A percentile compares a stretch with the other conserved stretches of the same genome.
These are phyloP conservation scores for Coemansia sp. DNA, from an alignment of 192 early-diverging fungal species.

Conservation along the genomic window DNA sequence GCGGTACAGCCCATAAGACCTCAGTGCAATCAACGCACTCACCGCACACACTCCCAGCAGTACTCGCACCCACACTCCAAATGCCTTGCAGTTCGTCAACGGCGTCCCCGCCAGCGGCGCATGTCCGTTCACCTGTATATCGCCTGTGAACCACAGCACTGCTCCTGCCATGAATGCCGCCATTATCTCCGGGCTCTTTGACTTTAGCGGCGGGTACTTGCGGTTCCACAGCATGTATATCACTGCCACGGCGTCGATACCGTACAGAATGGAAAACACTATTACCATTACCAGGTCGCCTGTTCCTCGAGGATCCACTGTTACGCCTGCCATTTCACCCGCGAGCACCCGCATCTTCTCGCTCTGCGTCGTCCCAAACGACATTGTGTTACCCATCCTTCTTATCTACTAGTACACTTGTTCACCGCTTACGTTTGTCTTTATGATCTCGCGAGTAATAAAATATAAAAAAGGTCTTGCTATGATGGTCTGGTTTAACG, in stretches of 20 bases:
- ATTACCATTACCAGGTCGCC: slow-evolving; percentile 17
- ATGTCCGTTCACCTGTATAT: slow-evolving; percentile 32
- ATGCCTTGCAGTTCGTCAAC: slow-evolving; percentile 26
- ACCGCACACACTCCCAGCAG: slow-evolving; percentile 33
- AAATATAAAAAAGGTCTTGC: too few relatives aligned
- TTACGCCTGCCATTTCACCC: not conserved
- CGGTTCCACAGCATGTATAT: slow-evolving; percentile 26
- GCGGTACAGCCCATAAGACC: slow-evolving; percentile 32
- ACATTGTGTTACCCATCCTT: slow-evolving; percentile 34
- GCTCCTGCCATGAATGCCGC: slow-evolving; percentile 10
- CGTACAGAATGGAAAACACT: slow-evolving; percentile 13
- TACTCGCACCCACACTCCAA: slow-evolving; percentile 36
- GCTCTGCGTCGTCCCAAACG: slow-evolving; percentile 21
- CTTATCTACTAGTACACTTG: too few relatives aligned
- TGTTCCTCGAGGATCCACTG: slow-evolving; percentile 18
- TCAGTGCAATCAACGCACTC: slow-evolving; percentile 18
- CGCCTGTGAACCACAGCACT: slow-evolving; percentile 40
- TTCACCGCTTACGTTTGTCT: not conserved
- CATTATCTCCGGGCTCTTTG: slow-evolving; percentile 40
- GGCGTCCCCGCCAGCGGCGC: slow-evolving; percentile 9
- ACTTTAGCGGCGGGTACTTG: slow-evolving; percentile 40
- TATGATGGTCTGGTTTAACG: too few relatives aligned
- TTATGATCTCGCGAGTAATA: too few relatives aligned
- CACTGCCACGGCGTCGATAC: slow-evolving; percentile 21
- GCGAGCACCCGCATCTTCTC: slow-evolving; percentile 18